Evolutionary conservation across 2,329 filamentous ascomycete genomes (phyloP).

Genomic region (Microdochium bolleyi): DNA sequence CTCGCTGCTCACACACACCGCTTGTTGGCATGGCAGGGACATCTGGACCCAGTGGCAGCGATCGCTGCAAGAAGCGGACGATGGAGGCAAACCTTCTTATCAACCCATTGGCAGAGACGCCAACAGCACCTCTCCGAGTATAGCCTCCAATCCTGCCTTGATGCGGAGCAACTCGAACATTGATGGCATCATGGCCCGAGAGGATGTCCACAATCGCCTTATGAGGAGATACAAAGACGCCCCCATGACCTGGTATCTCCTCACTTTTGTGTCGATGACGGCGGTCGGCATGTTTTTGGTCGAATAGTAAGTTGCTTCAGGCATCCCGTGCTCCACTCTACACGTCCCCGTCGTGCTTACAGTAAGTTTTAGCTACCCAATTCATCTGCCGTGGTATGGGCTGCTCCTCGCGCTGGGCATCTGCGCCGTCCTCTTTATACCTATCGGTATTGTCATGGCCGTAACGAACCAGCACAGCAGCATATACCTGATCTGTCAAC

Average conservation of each 20-base stretch:
- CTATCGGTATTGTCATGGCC: conserved; percentile 88
- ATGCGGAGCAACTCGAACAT: conserved; percentile 28
- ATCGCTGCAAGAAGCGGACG: conserved; percentile 56
- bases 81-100: conserved; percentile 41
- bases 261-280: conserved; percentile 68
- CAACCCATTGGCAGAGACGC: conserved; percentile 34
- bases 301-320: conserved; percentile 56
- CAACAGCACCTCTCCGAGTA: conserved; percentile 10
- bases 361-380: conserved; percentile 53
- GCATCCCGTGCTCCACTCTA: not conserved
- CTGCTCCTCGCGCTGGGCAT: conserved; percentile 71
- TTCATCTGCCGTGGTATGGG: conserved; percentile 82
- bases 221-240: conserved; percentile 81
- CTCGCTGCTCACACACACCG: conserved; percentile 71
- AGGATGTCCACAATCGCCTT: conserved; percentile 77
- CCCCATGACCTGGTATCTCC: conserved; percentile 72
- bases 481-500: conserved; percentile 79
- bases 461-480: conserved; percentile 85
- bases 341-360: conserved; percentile 5
- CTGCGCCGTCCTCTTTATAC: conserved; percentile 76
- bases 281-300: conserved; percentile 76
- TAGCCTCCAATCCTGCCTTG: conserved; percentile 7
- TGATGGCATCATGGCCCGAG: conserved; percentile 55
- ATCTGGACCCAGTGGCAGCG: conserved; percentile 71
- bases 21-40: conserved; percentile 77